Evolutionary conservation across 176 grass and related monocot genomes (phyloP), one percentile per base, ranked within the genome.

Genomic region (Themeda triandra): DNA sequence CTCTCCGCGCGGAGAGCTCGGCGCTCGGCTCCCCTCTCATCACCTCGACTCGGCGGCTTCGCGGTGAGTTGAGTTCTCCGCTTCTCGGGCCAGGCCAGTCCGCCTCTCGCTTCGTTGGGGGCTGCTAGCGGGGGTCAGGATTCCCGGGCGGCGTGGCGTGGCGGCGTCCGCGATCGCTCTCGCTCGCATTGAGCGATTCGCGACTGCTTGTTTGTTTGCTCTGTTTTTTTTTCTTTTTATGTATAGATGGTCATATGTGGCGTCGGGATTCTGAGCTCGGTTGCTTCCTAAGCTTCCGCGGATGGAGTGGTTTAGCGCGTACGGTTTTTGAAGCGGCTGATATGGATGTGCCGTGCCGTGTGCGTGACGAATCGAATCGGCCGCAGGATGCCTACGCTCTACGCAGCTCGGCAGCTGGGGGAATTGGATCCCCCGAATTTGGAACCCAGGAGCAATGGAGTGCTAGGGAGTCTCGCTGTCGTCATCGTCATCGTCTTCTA

Each of bases 301-400:
- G n/a, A n/a, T n/a, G n/a, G 15, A 36, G 54, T 53, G 64, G 10
- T 80, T 36, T 83, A 14, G 69, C 13, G 79, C 21, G 65, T 80
- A 41, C 41, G 37, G 66, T 25, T 32, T 51, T 51, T 8, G 36
- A 21, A 71, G 14, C 70, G 7, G 46, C 49, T 27, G 80, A 62
- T 48, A 19, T 40, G 75, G 84, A n/a, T 12, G 74, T 86, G 66
- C 13, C 28, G 12, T 65, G 63, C 6, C 28, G 12, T 65, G 63
- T 30, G 80, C 84, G 83, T 90, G 67, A 73, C 66, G 84, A 60
- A 79, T 86, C 66, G 24, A 14, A 9, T 15, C 13, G 58, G 15
- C 10, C 30, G 41, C 32, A 25, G 65, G 46, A 49, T 42, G 71
- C 88, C 63, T 39, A 63, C 77, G 77, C 51, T 7, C 51, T 56